Conservation (phyloP, 257 asterid genomes). For the Plantago elongata region DNA sequence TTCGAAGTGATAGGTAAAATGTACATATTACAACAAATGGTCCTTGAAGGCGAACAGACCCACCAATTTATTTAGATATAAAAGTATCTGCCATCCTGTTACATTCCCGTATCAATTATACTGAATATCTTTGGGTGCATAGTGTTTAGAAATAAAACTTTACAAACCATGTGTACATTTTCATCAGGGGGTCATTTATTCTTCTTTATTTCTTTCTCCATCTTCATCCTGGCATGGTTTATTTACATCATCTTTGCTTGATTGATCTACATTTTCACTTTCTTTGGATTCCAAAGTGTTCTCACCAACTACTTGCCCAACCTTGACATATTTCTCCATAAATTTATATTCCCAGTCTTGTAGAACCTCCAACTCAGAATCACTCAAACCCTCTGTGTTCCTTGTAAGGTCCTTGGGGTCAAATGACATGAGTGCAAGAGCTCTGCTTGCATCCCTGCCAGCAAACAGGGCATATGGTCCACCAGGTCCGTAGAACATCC, state of each 20-base stretch:
- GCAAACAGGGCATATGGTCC: slow-evolving; percentile 87
- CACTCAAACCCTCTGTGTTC: slow-evolving; percentile 62
- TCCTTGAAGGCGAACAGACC: too few relatives aligned
- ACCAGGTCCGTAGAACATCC: slow-evolving; percentile 99
- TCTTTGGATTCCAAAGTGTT: slow-evolving; percentile 23
- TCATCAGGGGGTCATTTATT: too few relatives aligned
- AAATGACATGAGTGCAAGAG: slow-evolving; percentile 86
- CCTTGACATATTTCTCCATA: slow-evolving; percentile 82
- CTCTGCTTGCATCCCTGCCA: slow-evolving; percentile 94
- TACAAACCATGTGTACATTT: too few relatives aligned
- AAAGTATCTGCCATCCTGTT: too few relatives aligned
- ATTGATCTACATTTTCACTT: slow-evolving; percentile 21
- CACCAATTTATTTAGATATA: too few relatives aligned
- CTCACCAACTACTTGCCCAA: slow-evolving; percentile 60
- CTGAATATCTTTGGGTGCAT: too few relatives aligned
- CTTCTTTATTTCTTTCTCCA: slow-evolving; percentile 18
- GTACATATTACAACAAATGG: too few relatives aligned
- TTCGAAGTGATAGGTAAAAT: too few relatives aligned
- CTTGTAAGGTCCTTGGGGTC: slow-evolving; percentile 78
- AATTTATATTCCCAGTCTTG: slow-evolving; percentile 92
- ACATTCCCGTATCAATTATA: too few relatives aligned
- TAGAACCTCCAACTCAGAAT: slow-evolving; percentile 60
- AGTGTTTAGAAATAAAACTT: too few relatives aligned
- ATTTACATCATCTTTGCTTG: slow-evolving; percentile 22
- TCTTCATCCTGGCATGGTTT: slow-evolving; percentile 13